These are phyloP conservation scores for Silene uniflora DNA, from an alignment of 148 eudicot genomes.

Conservation along the genomic window DNA sequence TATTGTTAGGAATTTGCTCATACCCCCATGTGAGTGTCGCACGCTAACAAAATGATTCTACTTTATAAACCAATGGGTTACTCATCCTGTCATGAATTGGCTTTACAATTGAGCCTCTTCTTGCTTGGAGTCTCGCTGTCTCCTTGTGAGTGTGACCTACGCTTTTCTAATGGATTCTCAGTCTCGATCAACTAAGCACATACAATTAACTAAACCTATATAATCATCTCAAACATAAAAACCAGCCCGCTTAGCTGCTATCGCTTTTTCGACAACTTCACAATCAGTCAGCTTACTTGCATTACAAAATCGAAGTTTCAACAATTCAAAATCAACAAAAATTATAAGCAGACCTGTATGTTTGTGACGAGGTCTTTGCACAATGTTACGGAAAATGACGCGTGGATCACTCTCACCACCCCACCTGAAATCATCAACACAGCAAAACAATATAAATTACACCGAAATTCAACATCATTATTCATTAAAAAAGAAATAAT, in stretches of 20 bases:
- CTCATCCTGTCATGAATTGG: no score
- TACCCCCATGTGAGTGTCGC: no score
- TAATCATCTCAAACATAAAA: no score
- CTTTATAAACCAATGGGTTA: no score
- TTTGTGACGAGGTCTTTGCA: slow-evolving; percentile 96
- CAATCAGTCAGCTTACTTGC: no score
- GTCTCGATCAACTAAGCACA: background rate
- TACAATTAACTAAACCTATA: background rate
- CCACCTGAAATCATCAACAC: slow-evolving; percentile 53
- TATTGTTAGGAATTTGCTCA: background rate
- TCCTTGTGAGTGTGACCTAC: no score
- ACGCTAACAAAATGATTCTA: no score
- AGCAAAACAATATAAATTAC: background rate
- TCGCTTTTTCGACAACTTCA: no score
- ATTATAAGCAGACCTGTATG: slow-evolving; percentile 46
- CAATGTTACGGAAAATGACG: slow-evolving; percentile 84
- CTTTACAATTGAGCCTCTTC: no score
- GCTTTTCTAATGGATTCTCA: background rate
- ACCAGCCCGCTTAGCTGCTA: no score
- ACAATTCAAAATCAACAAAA: background rate
- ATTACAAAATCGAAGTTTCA: no score
- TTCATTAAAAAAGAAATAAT: background rate
- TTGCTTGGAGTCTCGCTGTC: no score
- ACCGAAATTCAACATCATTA: background rate
- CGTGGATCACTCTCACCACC: slow-evolving; percentile 94